Base-by-base conservation (phyloP, 148 eudicot species). In the Persicaria tinctoria region DNA sequence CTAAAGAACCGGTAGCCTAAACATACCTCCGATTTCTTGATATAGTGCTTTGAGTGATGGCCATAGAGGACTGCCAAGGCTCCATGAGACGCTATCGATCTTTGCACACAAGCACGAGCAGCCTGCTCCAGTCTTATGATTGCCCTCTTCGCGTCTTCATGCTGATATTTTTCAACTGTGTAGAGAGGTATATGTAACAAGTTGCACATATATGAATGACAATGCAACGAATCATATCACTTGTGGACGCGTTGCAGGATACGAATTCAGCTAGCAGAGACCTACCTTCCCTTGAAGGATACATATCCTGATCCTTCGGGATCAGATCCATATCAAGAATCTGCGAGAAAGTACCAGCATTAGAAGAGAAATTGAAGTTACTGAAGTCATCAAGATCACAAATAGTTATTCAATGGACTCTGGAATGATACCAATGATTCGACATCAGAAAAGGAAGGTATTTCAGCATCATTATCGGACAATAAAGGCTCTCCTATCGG, bases 271-370 rank as follows among this genome's bases (percentile, higher is more conserved):
- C 41, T 20, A 45, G 1, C 13, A 70, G 54, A 70, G 45, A 70
- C 77, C 51, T 83, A 88, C 96, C 93, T 88, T 78, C 80, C 63
- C 77, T 80, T 47, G 73, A 81, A 62, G 74, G 46, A 73, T 76
- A 79, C 12, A 81, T 60, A 75, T 86, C 89, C 74, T 85, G 83
- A 76, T 87, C 91, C 74, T 83, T 79, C 48, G 91, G 83, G 47
- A 79, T 83, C 84, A 94, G 82, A 81, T 94, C 97, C 98, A 88
- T 85, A 64, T 87, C 96, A 85, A 89, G 96, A 50, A 94, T 80
- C 98, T 91, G 90, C 51, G 76, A 83, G 51, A 68, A 47, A 62
- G 53, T 32, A 32, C 3, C 41, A 70, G 9, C 27, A 46, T 51
- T 20, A 32, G 41, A 32, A 32, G 49, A 47, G 20, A 46, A 32